phyloP scores from a whole-genome alignment of 2,329 filamentous ascomycete species.

The Cladophialophora bantiana region DNA sequence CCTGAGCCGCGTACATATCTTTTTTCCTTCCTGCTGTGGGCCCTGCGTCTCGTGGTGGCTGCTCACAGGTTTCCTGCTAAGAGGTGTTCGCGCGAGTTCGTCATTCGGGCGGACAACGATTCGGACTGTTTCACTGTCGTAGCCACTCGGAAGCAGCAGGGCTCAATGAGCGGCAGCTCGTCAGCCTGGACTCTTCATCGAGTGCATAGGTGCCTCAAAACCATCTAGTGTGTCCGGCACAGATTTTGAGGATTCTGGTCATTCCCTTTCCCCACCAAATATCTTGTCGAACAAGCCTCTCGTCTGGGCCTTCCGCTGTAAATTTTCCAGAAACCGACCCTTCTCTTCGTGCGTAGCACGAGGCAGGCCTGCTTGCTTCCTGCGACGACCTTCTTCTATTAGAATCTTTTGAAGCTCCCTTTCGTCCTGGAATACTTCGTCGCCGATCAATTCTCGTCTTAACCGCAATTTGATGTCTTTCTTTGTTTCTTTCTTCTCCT shows the following conservation, averaged over 20 bases:
- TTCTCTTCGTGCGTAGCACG: constrained; percentile 11
- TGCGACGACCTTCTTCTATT: constrained; percentile 15
- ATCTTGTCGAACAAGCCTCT: neutral
- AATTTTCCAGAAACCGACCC: neutral
- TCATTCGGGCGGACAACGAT: too few relatives aligned
- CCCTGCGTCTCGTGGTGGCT: too few relatives aligned
- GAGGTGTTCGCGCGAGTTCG: too few relatives aligned
- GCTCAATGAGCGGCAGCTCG: neutral
- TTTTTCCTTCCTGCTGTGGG: too few relatives aligned
- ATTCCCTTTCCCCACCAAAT: neutral
- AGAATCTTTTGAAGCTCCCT: constrained; percentile 13
- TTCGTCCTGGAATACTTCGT: constrained; percentile 6
- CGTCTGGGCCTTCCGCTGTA: constrained; percentile 2
- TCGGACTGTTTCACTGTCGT: too few relatives aligned
- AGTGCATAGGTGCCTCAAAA: neutral
- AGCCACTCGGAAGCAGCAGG: too few relatives aligned
- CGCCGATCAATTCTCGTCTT: constrained; percentile 16
- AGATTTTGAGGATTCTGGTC: neutral
- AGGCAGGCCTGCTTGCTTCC: constrained; percentile 16
- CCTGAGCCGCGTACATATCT: too few relatives aligned
- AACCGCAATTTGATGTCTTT: constrained; percentile 9
- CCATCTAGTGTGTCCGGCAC: neutral
- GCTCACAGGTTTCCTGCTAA: too few relatives aligned
- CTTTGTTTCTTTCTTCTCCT: constrained; percentile 14
- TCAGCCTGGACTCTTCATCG: neutral